Evolutionary conservation across 2,329 filamentous ascomycete species (phyloP).

Genomic region (Colletotrichum brevisporum): DNA sequence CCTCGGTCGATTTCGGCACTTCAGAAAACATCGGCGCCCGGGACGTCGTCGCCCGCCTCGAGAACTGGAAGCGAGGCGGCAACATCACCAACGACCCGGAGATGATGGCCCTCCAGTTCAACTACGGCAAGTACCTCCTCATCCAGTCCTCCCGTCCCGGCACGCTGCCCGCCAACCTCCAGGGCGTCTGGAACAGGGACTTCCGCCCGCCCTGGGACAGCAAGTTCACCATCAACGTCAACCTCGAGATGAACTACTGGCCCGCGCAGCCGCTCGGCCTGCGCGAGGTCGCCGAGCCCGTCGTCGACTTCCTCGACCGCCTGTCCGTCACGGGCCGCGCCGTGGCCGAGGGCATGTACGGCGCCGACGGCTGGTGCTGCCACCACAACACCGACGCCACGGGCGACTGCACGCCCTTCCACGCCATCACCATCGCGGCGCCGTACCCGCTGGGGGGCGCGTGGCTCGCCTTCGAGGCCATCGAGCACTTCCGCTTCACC

Average conservation of each 20-base stretch:
- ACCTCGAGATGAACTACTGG: slow-evolving; percentile 69
- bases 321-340: slow-evolving; percentile 50
- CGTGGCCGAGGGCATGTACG: slow-evolving; percentile 53
- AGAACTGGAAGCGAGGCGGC: slow-evolving; percentile 1
- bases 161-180: slow-evolving; percentile 52
- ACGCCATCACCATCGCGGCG: slow-evolving; percentile 31
- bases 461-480: slow-evolving; percentile 38
- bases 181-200: slow-evolving; percentile 60
- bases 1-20: slow-evolving; percentile 38
- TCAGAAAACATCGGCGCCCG: slow-evolving; percentile 31
- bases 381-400: slow-evolving; percentile 57
- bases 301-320: slow-evolving; percentile 56
- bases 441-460: slow-evolving; percentile 28
- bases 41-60: slow-evolving; percentile 17
- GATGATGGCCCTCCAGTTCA: slow-evolving; percentile 48
- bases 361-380: slow-evolving; percentile 50
- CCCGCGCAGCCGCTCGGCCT: slow-evolving; percentile 47
- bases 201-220: slow-evolving; percentile 61
- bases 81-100: slow-evolving; percentile 40
- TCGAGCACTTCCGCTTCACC: slow-evolving; percentile 55
- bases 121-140: slow-evolving; percentile 53
- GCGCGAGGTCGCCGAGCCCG: slow-evolving; percentile 52
- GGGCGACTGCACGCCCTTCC: slow-evolving; percentile 41
- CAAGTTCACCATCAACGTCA: slow-evolving; percentile 67
- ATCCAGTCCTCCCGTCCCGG: slow-evolving; percentile 48